Evolutionary conservation across 228 moss, liverwort and hornwort species (phyloP).

Genomic region (Sphagnum fallax): DNA sequence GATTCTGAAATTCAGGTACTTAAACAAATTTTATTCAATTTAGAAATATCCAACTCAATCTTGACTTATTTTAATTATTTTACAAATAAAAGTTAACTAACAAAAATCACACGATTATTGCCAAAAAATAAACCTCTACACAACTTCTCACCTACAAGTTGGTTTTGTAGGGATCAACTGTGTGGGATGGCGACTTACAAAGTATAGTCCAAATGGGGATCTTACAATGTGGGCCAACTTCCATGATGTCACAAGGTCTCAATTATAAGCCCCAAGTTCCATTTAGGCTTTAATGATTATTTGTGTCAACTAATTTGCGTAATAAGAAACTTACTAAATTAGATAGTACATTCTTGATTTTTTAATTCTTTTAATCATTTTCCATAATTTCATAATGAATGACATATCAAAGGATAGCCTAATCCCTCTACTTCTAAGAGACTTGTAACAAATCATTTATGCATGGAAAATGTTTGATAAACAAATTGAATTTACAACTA

Average conservation of each 20-base stretch:
- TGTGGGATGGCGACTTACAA: slow-evolving; percentile 63
- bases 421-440: not conserved
- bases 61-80: no score
- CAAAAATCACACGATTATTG: not conserved
- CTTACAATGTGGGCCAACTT: slow-evolving; percentile 16
- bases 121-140: not conserved
- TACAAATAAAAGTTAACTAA: no score
- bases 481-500: not conserved
- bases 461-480: not conserved
- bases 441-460: not conserved
- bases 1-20: slow-evolving; percentile 16
- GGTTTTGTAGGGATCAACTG: slow-evolving; percentile 8
- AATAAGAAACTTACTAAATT: no score
- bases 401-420: not conserved
- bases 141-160: not conserved
- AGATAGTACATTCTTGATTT: not conserved
- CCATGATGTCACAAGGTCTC: slow-evolving; percentile 14
- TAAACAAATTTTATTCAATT: not conserved
- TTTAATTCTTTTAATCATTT: not conserved
- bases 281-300: not conserved
- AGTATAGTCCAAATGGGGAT: slow-evolving; percentile 61
- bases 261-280: slow-evolving; percentile 32
- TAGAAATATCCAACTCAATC: no score
- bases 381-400: not conserved
- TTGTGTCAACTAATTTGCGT: not conserved